A percentile compares a stretch with the other conserved stretches of the same genome.
phyloP scores from a whole-genome alignment of 208 protist species.

The Porcisia deanei region DNA sequence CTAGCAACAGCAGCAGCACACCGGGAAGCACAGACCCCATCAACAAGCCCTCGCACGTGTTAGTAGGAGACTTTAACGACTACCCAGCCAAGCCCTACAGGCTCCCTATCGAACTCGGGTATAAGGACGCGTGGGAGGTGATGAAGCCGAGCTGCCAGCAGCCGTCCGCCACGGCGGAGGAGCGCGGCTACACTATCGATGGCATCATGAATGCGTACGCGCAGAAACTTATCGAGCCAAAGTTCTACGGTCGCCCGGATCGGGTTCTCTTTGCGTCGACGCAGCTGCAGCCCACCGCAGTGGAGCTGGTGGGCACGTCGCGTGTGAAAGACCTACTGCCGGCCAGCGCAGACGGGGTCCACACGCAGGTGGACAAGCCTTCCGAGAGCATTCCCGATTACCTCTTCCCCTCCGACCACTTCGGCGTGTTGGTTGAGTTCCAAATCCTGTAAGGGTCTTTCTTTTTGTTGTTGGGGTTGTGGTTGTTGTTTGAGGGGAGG shows the following conservation, averaged over 20 bases:
- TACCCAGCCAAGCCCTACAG: conserved; percentile 40
- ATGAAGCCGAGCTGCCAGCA: conserved; percentile 30
- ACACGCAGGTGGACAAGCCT: conserved; percentile 37
- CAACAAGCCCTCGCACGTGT: conserved; percentile 15
- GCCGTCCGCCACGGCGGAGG: conserved; percentile 5
- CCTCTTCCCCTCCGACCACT: conserved; percentile 61
- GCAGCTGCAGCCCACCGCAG: conserved; percentile 42
- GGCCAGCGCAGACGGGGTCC: conserved; percentile 12
- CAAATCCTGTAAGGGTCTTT: conserved; percentile 35
- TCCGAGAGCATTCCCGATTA: conserved; percentile 47
- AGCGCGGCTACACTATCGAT: conserved; percentile 62
- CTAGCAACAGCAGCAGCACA: background rate
- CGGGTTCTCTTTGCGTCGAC: conserved; percentile 44
- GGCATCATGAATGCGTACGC: conserved; percentile 46
- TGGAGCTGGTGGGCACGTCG: conserved; percentile 32
- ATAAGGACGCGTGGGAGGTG: conserved; percentile 50
- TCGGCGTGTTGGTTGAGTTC: conserved; percentile 56
- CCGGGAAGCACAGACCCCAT: background rate
- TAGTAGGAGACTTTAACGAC: conserved; percentile 71
- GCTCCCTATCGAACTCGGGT: conserved; percentile 39
- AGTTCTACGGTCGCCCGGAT: conserved; percentile 67
- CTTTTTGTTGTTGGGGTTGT: too few species aligned
- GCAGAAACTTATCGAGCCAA: conserved; percentile 53
- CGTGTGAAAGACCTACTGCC: background rate
- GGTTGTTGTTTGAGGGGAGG: too few species aligned